phyloP scores from a whole-genome alignment of 805 yeast genomes.

The Myxozyma nipponensis region DNA sequence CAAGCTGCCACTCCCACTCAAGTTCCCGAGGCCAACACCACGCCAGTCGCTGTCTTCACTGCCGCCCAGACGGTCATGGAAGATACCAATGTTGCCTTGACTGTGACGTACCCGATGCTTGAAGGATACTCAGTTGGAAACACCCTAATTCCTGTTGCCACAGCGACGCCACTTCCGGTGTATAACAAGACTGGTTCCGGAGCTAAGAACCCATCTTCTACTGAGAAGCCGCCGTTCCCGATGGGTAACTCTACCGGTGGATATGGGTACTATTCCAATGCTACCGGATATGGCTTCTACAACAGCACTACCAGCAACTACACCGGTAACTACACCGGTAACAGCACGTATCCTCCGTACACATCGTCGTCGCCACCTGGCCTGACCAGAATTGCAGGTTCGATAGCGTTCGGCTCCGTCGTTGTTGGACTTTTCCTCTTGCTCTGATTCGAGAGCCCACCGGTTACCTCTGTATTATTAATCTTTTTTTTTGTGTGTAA shows the following conservation, averaged over 20 bases:
- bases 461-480: too few relatives aligned
- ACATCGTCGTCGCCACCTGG: not conserved
- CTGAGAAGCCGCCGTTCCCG: not conserved
- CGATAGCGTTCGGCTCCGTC: not conserved
- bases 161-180: constrained; percentile 2
- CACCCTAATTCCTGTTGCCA: constrained; percentile 6
- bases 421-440: not conserved
- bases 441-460: too few relatives aligned
- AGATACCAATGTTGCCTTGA: constrained; percentile 14
- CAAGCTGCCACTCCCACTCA: constrained; percentile 12
- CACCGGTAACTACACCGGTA: not conserved
- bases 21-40: constrained; percentile 9
- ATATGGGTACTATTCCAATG: not conserved
- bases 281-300: not conserved
- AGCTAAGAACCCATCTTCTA: not conserved
- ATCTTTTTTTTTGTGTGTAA: too few relatives aligned
- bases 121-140: constrained; percentile 17
- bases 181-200: not conserved
- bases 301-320: constrained; percentile 1
- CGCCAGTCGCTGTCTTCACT: constrained; percentile 19
- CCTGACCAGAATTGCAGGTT: not conserved
- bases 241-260: constrained; percentile 1
- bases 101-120: constrained; percentile 22
- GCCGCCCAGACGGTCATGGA: constrained; percentile 16
- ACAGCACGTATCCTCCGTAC: not conserved